Evolutionary conservation across 805 yeast species (phyloP).

Genomic region (Cyberlindnera mrakii): DNA sequence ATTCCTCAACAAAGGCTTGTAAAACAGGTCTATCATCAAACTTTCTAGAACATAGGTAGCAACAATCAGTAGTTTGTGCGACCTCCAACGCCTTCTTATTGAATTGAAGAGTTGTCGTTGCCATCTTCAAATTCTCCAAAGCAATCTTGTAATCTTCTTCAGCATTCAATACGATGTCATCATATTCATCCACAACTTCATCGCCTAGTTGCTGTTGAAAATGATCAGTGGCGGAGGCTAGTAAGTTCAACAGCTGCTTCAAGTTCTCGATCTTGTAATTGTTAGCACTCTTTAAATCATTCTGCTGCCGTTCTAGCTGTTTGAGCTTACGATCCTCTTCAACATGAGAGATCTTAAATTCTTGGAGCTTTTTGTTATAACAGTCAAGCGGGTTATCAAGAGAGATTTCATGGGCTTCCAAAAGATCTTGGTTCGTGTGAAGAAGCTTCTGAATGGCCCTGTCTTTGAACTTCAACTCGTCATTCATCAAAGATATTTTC

Average conservation of each 20-base stretch:
- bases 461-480: constrained; percentile 30
- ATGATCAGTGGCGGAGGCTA: constrained; percentile 6
- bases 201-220: constrained; percentile 18
- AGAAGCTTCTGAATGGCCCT: constrained; percentile 26
- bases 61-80: constrained; percentile 52
- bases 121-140: constrained; percentile 59
- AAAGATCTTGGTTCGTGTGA: constrained; percentile 19
- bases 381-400: constrained; percentile 11
- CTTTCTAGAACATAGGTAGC: constrained; percentile 67
- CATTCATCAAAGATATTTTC: constrained; percentile 39
- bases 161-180: constrained; percentile 42
- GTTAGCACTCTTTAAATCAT: constrained; percentile 13
- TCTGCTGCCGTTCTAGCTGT: constrained; percentile 1
- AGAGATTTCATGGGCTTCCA: constrained; percentile 17
- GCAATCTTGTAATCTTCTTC: constrained; percentile 60
- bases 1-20: constrained; percentile 22
- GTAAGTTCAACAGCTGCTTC: constrained; percentile 5
- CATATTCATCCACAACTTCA: constrained; percentile 44
- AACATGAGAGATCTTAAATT: constrained; percentile 3
- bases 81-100: constrained; percentile 61
- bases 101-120: constrained; percentile 62
- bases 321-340: constrained; percentile 4
- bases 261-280: constrained; percentile 7
- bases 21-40: constrained; percentile 38
- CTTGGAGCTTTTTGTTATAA: background rate